Conservation (phyloP, 2,329 filamentous ascomycete genomes). For the Trichophyton schoenleinii region DNA sequence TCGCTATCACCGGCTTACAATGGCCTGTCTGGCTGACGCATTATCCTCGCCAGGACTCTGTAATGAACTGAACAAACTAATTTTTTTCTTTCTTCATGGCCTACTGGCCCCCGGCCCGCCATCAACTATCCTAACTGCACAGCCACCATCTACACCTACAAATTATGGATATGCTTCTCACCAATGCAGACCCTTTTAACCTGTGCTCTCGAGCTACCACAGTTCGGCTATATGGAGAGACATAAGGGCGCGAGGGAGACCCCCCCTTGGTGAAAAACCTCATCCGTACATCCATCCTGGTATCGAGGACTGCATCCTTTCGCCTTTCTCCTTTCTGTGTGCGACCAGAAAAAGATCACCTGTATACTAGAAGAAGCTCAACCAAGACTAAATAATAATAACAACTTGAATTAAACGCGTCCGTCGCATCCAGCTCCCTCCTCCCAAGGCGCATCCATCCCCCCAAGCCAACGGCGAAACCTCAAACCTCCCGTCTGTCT, state of each 20-base stretch:
- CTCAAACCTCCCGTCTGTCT: too few species aligned
- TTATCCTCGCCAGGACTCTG: conserved; percentile 6
- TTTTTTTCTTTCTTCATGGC: neutral
- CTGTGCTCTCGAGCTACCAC: neutral
- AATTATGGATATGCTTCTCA: too few species aligned
- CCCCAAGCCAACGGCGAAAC: too few species aligned
- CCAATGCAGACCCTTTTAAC: neutral
- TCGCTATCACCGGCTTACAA: neutral
- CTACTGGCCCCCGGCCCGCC: neutral
- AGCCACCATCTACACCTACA: too few species aligned
- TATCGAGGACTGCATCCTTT: neutral
- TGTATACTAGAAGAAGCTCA: neutral
- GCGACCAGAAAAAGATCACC: neutral
- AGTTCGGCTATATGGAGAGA: neutral
- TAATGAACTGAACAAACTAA: neutral
- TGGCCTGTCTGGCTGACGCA: conserved; percentile 2
- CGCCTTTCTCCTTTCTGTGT: neutral
- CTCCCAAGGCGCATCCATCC: neutral
- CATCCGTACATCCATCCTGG: neutral
- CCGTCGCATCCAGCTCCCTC: neutral
- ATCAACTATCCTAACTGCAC: too few species aligned
- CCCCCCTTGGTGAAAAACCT: neutral
- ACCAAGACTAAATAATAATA: neutral
- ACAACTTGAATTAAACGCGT: neutral
- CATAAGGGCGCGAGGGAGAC: neutral